A percentile compares a stretch with the other conserved stretches of the same genome.
These are phyloP conservation scores for Strigomonas oncopelti DNA, from an alignment of 208 protist genomes.

Conservation along the genomic window DNA sequence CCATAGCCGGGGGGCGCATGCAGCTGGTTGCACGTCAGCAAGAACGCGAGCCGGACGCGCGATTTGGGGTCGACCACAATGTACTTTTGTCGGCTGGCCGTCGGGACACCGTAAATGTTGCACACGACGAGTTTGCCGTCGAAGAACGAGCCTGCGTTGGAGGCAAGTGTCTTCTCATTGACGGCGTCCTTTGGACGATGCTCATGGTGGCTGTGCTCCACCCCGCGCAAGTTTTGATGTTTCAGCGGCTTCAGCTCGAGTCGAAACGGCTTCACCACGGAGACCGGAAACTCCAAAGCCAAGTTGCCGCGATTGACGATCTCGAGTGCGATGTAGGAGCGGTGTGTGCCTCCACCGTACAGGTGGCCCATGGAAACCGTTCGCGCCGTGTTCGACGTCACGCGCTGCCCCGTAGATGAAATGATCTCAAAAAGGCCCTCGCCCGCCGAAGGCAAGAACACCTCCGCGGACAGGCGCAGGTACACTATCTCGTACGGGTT, in stretches of 20 bases:
- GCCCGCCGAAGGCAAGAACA: slow-evolving; percentile 60
- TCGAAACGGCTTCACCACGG: slow-evolving; percentile 79
- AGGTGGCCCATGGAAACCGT: slow-evolving; percentile 64
- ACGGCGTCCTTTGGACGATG: neutral
- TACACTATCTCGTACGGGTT: slow-evolving; percentile 62
- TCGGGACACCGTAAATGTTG: slow-evolving; percentile 61
- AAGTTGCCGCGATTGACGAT: slow-evolving; percentile 71
- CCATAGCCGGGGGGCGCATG: slow-evolving; percentile 31
- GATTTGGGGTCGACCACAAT: slow-evolving; percentile 81
- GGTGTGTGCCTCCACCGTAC: slow-evolving; percentile 55
- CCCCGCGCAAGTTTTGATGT: slow-evolving; percentile 7
- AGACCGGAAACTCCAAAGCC: slow-evolving; percentile 80
- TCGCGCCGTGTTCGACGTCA: slow-evolving; percentile 36
- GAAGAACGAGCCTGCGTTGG: slow-evolving; percentile 28
- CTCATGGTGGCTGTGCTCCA: slow-evolving; percentile 22
- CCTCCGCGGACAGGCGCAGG: slow-evolving; percentile 71
- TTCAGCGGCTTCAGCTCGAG: slow-evolving; percentile 43
- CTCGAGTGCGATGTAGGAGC: slow-evolving; percentile 62
- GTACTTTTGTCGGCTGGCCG: slow-evolving; percentile 50
- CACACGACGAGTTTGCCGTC: slow-evolving; percentile 68
- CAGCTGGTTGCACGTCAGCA: slow-evolving; percentile 50
- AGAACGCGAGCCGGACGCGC: slow-evolving; percentile 68
- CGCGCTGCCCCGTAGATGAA: slow-evolving; percentile 43
- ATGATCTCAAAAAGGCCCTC: slow-evolving; percentile 81
- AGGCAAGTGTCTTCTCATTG: neutral